phyloP scores from a whole-genome alignment of 176 grass and related monocot genomes.

The Dendrocalamus sinicus region DNA sequence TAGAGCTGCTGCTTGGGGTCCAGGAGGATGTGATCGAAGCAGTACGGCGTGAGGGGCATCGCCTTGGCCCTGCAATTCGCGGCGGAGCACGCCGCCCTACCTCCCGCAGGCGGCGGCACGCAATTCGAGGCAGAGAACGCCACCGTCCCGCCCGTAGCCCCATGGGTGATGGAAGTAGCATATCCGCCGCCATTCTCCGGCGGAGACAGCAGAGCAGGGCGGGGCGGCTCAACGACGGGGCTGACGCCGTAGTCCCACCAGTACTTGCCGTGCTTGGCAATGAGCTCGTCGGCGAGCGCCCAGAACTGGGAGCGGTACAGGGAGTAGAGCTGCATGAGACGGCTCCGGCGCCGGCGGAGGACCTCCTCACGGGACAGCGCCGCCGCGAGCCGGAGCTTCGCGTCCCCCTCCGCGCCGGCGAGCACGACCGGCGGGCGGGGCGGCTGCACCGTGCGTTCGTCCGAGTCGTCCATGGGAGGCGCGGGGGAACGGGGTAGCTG shows the following conservation, averaged over 20 bases:
- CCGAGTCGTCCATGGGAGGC: constrained; percentile 25
- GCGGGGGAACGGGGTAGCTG: background rate
- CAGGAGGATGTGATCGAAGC: constrained; percentile 43
- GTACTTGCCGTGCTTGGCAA: constrained; percentile 21
- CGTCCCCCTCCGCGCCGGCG: background rate
- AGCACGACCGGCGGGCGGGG: background rate
- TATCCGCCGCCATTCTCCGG: background rate
- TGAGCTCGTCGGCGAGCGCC: constrained; percentile 42
- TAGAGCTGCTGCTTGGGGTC: constrained; percentile 48
- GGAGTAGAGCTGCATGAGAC: constrained; percentile 40
- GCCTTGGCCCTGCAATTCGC: constrained; percentile 30
- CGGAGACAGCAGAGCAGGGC: background rate
- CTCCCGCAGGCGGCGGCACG: background rate
- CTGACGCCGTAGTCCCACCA: constrained; percentile 41
- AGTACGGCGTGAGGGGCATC: constrained; percentile 29
- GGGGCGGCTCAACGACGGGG: background rate
- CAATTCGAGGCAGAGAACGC: background rate
- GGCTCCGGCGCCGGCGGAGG: constrained; percentile 35
- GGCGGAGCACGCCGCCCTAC: constrained; percentile 1
- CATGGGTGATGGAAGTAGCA: too few species aligned
- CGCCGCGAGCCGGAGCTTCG: background rate
- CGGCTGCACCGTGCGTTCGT: background rate
- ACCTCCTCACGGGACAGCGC: constrained; percentile 50
- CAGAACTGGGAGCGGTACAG: constrained; percentile 48
- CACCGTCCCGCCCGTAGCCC: background rate